Evolutionary conservation across 192 early-diverging fungal genomes (phyloP), one percentile per base, ranked within the genome.

Genomic region (Spinellus fusiger): DNA sequence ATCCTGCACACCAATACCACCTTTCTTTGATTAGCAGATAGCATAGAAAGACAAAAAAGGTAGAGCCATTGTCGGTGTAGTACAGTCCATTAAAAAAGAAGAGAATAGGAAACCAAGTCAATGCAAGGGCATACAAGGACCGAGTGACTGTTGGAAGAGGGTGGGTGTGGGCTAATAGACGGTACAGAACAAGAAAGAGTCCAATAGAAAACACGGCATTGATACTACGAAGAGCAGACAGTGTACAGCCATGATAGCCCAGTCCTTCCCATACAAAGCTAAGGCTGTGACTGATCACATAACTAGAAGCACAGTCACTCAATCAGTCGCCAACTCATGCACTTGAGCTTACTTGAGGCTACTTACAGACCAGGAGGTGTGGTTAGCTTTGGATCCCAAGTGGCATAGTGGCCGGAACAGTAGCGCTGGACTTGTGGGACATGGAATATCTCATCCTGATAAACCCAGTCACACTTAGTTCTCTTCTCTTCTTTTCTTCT

Each of bases 361-460:
- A 83, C 62, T 68, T 89, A 98, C 80, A 96, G 80, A 12, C 94
- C 96, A 20, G 96, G 94, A 35, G 94, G 96, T n/a, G 96, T 98
- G 0, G 96, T 98, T 25, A 98, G 69, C 66, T 94, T 98, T n/a
- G 87, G 86, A 65, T 98, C 88, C 88, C 91, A 98, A 25, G 64
- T 71, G 38, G 37, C 54, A 64, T 79, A 98, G 44, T 82, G 69
- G 18, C 86, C 87, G 2, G 52, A 20, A 61, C 92, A 93, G 77
- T 95, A 98, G 20, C 63, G 76, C 65, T 93, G 90, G 16, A 93
- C 92, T 71, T 98, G 96, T 18, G 86, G 85, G 18, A 96, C 65
- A 68, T 98, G 96, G 74, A 96, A 98, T 23, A 89, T 80, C 69
- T 98, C 96, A 73, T 98, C 96, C 95, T 92, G n/a, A n/a, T n/a